Evolutionary conservation across 2,329 filamentous ascomycete species (phyloP).

Genomic region (Colletotrichum salicis): DNA sequence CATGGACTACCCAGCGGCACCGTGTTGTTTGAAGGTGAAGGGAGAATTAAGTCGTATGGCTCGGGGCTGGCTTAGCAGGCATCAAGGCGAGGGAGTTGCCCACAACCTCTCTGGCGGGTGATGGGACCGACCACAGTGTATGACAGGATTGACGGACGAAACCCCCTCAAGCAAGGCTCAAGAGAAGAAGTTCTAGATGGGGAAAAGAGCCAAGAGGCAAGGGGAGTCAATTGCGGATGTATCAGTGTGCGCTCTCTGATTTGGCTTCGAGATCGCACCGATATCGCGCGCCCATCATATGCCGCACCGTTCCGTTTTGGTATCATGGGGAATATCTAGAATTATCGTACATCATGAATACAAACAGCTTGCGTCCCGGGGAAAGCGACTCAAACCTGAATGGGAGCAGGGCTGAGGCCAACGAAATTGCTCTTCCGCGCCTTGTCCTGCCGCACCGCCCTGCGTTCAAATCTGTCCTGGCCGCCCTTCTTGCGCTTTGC

Average conservation of each 20-base stretch:
- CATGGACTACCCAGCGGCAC: background rate
- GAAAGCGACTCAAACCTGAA: background rate
- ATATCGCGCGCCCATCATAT: background rate
- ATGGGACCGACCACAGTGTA: background rate
- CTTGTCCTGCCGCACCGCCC: background rate
- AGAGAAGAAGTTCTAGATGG: background rate
- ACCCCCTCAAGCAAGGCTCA: background rate
- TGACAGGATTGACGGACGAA: background rate
- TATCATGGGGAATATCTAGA: background rate
- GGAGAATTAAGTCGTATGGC: background rate
- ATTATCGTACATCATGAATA: background rate
- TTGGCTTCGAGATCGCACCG: background rate
- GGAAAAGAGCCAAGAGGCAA: background rate
- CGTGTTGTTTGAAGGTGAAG: background rate
- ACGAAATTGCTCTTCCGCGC: background rate
- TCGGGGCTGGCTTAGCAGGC: background rate
- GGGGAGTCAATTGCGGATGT: background rate
- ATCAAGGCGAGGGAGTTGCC: too few relatives aligned
- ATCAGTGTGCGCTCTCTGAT: background rate
- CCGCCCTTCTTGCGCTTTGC: background rate
- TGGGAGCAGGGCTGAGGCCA: background rate
- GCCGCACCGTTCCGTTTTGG: background rate
- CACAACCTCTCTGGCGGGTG: background rate
- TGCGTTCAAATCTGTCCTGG: background rate
- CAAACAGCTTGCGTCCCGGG: background rate